Evolutionary conservation across 257 asterid species (phyloP).

Genomic region (Ehretia macrophylla): DNA sequence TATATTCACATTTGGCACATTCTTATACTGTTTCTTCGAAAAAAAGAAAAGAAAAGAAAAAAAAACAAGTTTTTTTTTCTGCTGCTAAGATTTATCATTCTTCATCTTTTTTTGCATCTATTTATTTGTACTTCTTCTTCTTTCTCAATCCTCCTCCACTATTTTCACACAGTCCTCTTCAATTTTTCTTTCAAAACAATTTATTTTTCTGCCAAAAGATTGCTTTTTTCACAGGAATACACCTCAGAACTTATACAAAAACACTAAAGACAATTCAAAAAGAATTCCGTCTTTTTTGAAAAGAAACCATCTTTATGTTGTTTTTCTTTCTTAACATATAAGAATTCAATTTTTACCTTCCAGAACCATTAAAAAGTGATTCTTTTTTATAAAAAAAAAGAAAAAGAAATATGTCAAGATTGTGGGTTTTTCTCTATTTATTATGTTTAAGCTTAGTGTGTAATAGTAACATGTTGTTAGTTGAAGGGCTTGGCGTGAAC

Average conservation of each 20-base stretch:
- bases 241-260: neutral
- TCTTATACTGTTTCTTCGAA: neutral
- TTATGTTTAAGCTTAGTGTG: slow-evolving; percentile 5
- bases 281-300: too few relatives aligned
- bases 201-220: neutral
- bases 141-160: neutral
- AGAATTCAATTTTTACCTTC: neutral
- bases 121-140: neutral
- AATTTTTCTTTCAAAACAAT: too few relatives aligned
- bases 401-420: slow-evolving; percentile 14
- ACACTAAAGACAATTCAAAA: too few relatives aligned
- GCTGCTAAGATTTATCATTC: too few relatives aligned
- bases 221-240: neutral
- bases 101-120: neutral
- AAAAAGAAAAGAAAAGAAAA: too few relatives aligned
- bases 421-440: slow-evolving; percentile 9
- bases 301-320: too few relatives aligned
- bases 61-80: too few relatives aligned
- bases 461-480: slow-evolving; percentile 12
- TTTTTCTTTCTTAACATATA: too few relatives aligned
- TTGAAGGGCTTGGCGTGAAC: slow-evolving; percentile 61
- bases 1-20: too few relatives aligned
- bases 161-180: neutral
- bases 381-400: neutral
- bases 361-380: neutral